Conservation (phyloP, 306 rosid genomes). For the Nissolia schottii region DNA sequence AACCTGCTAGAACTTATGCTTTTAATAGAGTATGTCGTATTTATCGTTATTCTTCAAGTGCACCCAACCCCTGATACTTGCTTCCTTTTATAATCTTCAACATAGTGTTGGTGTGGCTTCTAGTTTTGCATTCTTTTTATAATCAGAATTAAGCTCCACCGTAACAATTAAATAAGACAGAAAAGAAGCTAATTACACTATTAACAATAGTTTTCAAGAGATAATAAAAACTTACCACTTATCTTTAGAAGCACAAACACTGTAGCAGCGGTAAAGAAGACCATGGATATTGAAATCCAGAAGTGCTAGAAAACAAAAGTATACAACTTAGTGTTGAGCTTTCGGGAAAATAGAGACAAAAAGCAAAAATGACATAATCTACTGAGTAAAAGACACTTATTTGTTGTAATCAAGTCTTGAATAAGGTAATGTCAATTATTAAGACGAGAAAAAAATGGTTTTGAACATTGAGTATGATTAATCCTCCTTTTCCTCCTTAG, state of each 20-base stretch:
- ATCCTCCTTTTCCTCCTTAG: background rate
- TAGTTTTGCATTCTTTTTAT: background rate
- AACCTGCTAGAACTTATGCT: background rate
- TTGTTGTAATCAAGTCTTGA: background rate
- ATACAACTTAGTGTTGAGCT: conserved; percentile 19
- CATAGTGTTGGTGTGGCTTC: background rate
- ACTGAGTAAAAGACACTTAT: conserved; percentile 10
- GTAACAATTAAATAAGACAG: background rate
- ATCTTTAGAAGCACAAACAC: conserved; percentile 84
- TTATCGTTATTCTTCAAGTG: background rate
- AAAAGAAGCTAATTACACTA: conserved; percentile 2
- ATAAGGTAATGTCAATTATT: conserved; percentile 1
- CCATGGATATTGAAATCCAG: conserved; percentile 99
- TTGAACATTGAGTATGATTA: background rate
- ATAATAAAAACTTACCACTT: conserved; percentile 57
- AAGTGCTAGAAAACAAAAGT: conserved; percentile 68
- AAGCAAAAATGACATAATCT: conserved; percentile 3
- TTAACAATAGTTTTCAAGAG: conserved; percentile 3
- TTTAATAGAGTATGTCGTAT: background rate
- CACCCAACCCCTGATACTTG: background rate
- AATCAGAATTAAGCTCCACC: conserved; percentile 10
- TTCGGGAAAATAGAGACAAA: background rate
- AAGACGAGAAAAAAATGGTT: background rate
- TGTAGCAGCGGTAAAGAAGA: conserved; percentile 90
- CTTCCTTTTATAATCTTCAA: background rate